Evolutionary conservation across 2,329 filamentous ascomycete genomes (phyloP).

Genomic region (Nemania serpens): DNA sequence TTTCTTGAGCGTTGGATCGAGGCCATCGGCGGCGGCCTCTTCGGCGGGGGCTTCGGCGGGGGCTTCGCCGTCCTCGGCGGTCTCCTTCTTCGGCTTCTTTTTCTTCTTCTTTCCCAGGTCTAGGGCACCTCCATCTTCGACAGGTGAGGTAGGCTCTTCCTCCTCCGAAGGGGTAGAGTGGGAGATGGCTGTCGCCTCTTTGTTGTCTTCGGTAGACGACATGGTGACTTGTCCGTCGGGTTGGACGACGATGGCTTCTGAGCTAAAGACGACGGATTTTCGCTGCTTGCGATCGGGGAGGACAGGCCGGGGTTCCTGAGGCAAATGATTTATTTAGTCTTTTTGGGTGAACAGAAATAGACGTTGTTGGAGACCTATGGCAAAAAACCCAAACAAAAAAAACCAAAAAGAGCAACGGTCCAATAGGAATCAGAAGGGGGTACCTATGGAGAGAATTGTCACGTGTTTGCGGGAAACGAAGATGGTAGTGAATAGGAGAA

Average conservation of each 20-base stretch:
- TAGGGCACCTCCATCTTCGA: conserved; percentile 61
- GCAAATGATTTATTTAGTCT: conserved; percentile 12
- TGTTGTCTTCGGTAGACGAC: conserved; percentile 74
- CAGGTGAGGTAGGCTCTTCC: conserved; percentile 41
- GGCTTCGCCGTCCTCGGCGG: conserved; percentile 54
- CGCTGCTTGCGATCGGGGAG: conserved; percentile 70
- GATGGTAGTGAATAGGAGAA: not conserved
- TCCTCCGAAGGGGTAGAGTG: conserved; percentile 54
- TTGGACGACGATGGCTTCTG: conserved; percentile 86
- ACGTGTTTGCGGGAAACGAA: conserved; percentile 19
- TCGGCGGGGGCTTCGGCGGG: conserved; percentile 57
- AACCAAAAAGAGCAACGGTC: not conserved
- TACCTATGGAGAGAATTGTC: conserved; percentile 10
- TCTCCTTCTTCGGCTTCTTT: conserved; percentile 57
- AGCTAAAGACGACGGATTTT: conserved; percentile 93
- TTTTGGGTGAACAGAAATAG: not conserved
- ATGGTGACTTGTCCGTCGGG: conserved; percentile 83
- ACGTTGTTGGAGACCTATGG: not conserved
- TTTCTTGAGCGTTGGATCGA: conserved; percentile 83
- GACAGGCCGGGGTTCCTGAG: conserved; percentile 35
- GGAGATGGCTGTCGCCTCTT: conserved; percentile 75
- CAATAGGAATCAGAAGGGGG: conserved; percentile 5
- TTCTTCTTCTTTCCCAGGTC: conserved; percentile 74
- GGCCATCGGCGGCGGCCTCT: conserved; percentile 61
- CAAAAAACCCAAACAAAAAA: conserved; percentile 3